Evolutionary conservation across 306 rosid species (phyloP), one percentile per base, ranked within the genome.

Genomic region (Corylus avellana): DNA sequence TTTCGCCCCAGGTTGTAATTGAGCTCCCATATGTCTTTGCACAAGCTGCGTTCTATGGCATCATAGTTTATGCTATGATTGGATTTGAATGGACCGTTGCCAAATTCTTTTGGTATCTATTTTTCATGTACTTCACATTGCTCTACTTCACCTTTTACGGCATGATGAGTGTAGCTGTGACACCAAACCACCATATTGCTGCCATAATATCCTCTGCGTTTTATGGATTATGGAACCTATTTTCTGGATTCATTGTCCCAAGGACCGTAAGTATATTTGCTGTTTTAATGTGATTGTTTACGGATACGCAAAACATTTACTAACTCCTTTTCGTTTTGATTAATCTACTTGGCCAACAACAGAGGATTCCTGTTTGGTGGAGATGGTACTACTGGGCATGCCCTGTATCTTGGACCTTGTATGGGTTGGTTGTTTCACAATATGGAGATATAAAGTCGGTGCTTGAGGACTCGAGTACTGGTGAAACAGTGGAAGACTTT

Each of bases 351-450:
- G 76, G 50, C 49, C n/a, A 22, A 78, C 39, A 66, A 86, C 81
- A 88, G 91, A 90, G 89, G 61, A 87, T 88, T 83, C 93, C 98
- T 1, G 66, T 88, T 47, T 91, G 98, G 98, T 93, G 98, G 98
- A 85, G 88, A 77, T 91, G 97, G 94, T 91, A 88, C 77, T 91
- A 83, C 10, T 91, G 94, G 94, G 59, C 71, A 44, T 90, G 94
- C 66, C 93, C 94, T 1, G 83, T 90, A 44, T 92, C 93, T 3
- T 90, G 94, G 94, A 90, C 86, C 9, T 80, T 88, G 71, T 89
- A 91, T 74, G 97, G 97, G 78, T 64, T 93, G 80, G 79, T 83
- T 39, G 86, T 81, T 72, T 81, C 94, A 6, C 94, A 93, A 51
- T 93, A 27, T 75, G 89, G 86, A 62, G 91, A 88, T 70, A 39